phyloP scores from a whole-genome alignment of 176 grass and related monocot genomes.

The Ananas comosus region DNA sequence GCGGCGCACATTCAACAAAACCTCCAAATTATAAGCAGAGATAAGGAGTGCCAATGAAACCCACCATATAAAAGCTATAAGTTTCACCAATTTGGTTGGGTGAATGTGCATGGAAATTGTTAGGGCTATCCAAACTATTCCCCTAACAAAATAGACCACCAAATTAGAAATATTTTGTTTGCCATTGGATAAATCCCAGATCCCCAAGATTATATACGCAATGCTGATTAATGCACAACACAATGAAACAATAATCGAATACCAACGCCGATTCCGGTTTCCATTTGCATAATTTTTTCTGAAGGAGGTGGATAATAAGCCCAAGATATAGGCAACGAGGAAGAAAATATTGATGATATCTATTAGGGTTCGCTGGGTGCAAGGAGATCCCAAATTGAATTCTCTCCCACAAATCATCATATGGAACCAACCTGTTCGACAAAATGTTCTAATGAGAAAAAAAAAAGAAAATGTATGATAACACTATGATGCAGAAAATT shows the following conservation, averaged over 20 bases:
- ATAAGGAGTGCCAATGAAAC: constrained; percentile 41
- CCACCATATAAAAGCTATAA: constrained; percentile 56
- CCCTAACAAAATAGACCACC: constrained; percentile 28
- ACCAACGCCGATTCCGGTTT: constrained; percentile 9
- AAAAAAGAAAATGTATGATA: no score
- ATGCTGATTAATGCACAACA: constrained; percentile 20
- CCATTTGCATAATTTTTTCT: constrained; percentile 13
- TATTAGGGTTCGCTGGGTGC: constrained; percentile 30
- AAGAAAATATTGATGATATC: constrained; percentile 31
- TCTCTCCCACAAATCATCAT: constrained; percentile 23
- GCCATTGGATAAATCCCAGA: background rate
- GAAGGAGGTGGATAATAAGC: background rate
- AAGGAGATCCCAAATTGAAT: constrained; percentile 29
- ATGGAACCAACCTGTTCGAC: constrained; percentile 30
- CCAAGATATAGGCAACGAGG: constrained; percentile 15
- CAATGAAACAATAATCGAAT: constrained; percentile 20
- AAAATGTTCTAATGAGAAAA: background rate
- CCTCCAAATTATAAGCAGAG: constrained; percentile 44
- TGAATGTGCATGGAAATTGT: constrained; percentile 44
- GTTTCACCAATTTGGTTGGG: constrained; percentile 22
- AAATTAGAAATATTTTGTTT: background rate
- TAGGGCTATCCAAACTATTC: constrained; percentile 36
- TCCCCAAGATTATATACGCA: constrained; percentile 23
- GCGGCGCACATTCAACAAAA: constrained; percentile 11
- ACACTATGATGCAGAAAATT: no score